phyloP scores from a whole-genome alignment of 257 asterid species.

The Gentiana straminea region DNA sequence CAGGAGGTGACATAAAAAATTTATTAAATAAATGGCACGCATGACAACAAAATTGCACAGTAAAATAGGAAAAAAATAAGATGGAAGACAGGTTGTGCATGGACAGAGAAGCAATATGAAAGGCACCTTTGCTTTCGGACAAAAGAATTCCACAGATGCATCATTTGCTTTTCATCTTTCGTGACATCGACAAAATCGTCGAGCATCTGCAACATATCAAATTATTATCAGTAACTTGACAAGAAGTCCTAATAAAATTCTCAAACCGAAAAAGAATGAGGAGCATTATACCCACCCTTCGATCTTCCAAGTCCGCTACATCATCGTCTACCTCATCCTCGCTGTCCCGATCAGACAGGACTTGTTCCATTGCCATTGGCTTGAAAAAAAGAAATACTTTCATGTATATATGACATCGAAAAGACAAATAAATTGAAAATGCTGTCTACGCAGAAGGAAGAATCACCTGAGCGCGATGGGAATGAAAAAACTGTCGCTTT shows the following conservation, averaged over 20 bases:
- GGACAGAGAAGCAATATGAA: conserved; percentile 1
- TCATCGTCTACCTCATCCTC: conserved; percentile 99
- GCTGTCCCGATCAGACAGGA: conserved; percentile 86
- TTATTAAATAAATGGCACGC: too few species aligned
- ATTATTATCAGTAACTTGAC: not conserved
- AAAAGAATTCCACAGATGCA: conserved; percentile 99
- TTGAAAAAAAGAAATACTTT: conserved; percentile 12
- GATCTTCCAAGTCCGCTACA: conserved; percentile 97
- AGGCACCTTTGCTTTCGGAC: conserved; percentile 87
- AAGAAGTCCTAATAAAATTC: too few species aligned
- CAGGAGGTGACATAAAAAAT: too few species aligned
- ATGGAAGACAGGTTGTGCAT: not conserved
- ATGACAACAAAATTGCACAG: not conserved
- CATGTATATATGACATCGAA: not conserved
- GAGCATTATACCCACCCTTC: conserved; percentile 51
- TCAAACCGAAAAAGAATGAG: not conserved
- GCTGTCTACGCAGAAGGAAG: not conserved
- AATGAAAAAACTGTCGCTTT: conserved; percentile 95
- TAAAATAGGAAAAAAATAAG: conserved; percentile 4
- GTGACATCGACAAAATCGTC: conserved; percentile 98
- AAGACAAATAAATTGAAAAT: too few species aligned
- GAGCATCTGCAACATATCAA: conserved; percentile 64
- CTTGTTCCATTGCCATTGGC: conserved; percentile 99
- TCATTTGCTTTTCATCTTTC: conserved; percentile 81
- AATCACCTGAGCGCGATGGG: conserved; percentile 97